Conservation (phyloP, 305 asterid species). For the Rubia occidens region DNA sequence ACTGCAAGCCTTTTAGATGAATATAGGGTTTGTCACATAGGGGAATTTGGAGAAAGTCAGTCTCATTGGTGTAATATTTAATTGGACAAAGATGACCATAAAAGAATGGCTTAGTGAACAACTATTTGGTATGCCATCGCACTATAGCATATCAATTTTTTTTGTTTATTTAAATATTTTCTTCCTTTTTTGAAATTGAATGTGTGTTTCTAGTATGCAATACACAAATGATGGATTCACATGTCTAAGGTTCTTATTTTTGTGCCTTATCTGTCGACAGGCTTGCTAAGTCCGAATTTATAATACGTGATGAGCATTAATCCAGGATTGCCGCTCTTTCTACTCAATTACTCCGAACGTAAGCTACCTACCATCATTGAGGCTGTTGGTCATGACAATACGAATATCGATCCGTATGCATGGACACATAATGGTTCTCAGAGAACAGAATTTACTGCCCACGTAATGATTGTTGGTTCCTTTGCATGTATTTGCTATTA, state of each 20-base stretch:
- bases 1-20: too few relatives aligned
- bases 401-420: slow-evolving; percentile 25
- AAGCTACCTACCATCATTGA: slow-evolving; percentile 64
- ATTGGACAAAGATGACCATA: slow-evolving; percentile 51
- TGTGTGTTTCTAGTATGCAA: too few relatives aligned
- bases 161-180: neutral
- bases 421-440: too few relatives aligned
- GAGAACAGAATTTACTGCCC: slow-evolving; percentile 63
- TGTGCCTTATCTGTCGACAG: slow-evolving; percentile 29
- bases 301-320: slow-evolving; percentile 57
- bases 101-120: slow-evolving; percentile 51
- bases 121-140: slow-evolving; percentile 15
- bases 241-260: too few relatives aligned
- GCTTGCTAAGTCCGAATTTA: slow-evolving; percentile 59
- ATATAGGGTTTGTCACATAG: slow-evolving; percentile 5
- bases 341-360: slow-evolving; percentile 59
- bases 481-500: neutral
- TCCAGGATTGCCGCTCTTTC: slow-evolving; percentile 68
- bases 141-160: too few relatives aligned
- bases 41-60: slow-evolving; percentile 45
- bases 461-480: slow-evolving; percentile 35
- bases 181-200: too few relatives aligned
- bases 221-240: too few relatives aligned
- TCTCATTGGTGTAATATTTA: slow-evolving; percentile 76
- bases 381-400: slow-evolving; percentile 69